Conservation (phyloP, 148 eudicot species). For the Nepenthes gracilis region DNA sequence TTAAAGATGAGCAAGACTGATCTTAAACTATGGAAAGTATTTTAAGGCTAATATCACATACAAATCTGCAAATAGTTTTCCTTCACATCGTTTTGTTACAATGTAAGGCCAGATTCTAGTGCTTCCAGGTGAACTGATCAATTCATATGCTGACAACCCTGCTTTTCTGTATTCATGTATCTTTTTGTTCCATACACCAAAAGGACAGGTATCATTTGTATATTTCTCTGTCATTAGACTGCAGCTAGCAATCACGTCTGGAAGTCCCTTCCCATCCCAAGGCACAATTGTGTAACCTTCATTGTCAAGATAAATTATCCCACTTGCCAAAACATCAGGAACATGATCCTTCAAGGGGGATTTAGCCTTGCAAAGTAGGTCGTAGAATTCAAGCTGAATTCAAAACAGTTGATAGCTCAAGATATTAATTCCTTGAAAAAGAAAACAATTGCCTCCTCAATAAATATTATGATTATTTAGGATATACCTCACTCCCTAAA, state of each 20-base stretch:
- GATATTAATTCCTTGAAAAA: background rate
- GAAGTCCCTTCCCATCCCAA: conserved; percentile 82
- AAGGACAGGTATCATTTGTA: conserved; percentile 28
- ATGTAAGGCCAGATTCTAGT: conserved; percentile 69
- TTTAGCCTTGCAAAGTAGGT: conserved; percentile 36
- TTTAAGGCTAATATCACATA: conserved; percentile 25
- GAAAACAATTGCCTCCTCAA: background rate
- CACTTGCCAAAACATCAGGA: conserved; percentile 78
- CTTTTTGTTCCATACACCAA: conserved; percentile 67
- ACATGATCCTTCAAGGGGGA: conserved; percentile 54
- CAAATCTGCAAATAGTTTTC: conserved; percentile 74
- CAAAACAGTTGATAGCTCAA: background rate
- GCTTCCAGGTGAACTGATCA: conserved; percentile 20
- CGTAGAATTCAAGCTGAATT: conserved; percentile 79
- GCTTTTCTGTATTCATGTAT: conserved; percentile 43
- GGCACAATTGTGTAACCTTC: conserved; percentile 49
- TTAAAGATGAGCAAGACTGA: background rate
- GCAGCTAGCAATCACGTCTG: conserved; percentile 38
- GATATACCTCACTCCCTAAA: conserved; percentile 82
- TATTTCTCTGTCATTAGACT: conserved; percentile 15
- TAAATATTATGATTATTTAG: background rate
- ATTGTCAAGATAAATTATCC: conserved; percentile 51
- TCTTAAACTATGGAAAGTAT: background rate
- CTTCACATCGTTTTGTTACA: conserved; percentile 66
- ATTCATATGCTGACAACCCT: conserved; percentile 21